Evolutionary conservation across 2,329 filamentous ascomycete genomes (phyloP).

Genomic region (Trichophyton benhamiae): DNA sequence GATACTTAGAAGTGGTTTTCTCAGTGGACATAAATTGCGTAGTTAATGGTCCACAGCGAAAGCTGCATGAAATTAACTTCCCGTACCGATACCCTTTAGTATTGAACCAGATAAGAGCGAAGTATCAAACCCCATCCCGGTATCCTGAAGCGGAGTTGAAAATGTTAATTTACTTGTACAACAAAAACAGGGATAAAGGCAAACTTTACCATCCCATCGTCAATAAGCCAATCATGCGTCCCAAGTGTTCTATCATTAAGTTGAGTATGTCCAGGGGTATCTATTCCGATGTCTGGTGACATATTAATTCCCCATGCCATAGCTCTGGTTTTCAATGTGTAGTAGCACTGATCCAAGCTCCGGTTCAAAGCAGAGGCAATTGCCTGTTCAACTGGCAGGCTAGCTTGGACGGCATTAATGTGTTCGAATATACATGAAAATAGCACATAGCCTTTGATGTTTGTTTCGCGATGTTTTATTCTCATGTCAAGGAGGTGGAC

Average conservation of each 20-base stretch:
- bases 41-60: too few species aligned
- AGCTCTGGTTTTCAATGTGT: background rate
- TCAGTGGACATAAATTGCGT: too few species aligned
- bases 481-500: conserved; percentile 2
- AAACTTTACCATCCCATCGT: background rate
- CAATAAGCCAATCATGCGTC: background rate
- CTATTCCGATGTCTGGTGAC: background rate
- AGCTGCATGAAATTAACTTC: too few species aligned
- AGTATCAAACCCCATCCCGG: background rate
- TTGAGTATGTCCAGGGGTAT: background rate
- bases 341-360: background rate
- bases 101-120: background rate
- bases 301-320: background rate
- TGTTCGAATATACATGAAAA: background rate
- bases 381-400: background rate
- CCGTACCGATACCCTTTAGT: too few species aligned
- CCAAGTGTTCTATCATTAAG: background rate
- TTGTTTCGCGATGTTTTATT: conserved; percentile 12
- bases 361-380: background rate
- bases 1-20: too few species aligned
- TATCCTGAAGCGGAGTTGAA: background rate
- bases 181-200: background rate
- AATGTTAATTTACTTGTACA: background rate
- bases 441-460: conserved; percentile 10
- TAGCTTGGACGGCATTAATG: background rate